phyloP scores from a whole-genome alignment of 805 yeast genomes.

The Allodekkera sacchari region DNA sequence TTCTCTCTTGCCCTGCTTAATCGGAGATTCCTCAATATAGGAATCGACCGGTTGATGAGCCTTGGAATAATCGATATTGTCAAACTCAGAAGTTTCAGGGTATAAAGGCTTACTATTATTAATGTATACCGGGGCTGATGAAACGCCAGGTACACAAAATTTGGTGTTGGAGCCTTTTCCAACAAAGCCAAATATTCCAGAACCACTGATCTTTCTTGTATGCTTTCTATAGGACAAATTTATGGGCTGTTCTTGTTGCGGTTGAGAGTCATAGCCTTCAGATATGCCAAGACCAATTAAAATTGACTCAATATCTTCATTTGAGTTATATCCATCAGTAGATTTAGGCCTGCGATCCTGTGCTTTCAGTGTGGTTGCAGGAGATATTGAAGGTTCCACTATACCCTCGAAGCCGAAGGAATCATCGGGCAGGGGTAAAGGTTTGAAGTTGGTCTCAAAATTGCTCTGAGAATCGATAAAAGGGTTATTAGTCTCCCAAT shows the following conservation, averaged over 20 bases:
- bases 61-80: conserved; percentile 17
- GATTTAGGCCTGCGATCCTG: background rate
- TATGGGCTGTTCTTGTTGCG: background rate
- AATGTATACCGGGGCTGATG: conserved; percentile 16
- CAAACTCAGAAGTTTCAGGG: conserved; percentile 30
- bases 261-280: conserved; percentile 20
- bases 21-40: conserved; percentile 7
- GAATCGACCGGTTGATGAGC: conserved; percentile 5
- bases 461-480: conserved; percentile 26
- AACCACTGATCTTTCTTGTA: conserved; percentile 61
- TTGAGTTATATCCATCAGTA: background rate
- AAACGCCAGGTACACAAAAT: conserved; percentile 48
- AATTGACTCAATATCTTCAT: conserved; percentile 23
- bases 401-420: conserved; percentile 34
- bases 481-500: conserved; percentile 16
- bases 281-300: conserved; percentile 24
- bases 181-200: conserved; percentile 70
- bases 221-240: conserved; percentile 29
- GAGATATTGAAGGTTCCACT: conserved; percentile 8
- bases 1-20: background rate
- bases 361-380: conserved; percentile 4
- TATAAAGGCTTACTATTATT: conserved; percentile 22
- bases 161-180: conserved; percentile 48
- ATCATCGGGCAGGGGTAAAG: conserved; percentile 45
- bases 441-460: conserved; percentile 24